These are phyloP conservation scores for Withania somnifera DNA, from an alignment of 305 asterid species.

Conservation along the genomic window DNA sequence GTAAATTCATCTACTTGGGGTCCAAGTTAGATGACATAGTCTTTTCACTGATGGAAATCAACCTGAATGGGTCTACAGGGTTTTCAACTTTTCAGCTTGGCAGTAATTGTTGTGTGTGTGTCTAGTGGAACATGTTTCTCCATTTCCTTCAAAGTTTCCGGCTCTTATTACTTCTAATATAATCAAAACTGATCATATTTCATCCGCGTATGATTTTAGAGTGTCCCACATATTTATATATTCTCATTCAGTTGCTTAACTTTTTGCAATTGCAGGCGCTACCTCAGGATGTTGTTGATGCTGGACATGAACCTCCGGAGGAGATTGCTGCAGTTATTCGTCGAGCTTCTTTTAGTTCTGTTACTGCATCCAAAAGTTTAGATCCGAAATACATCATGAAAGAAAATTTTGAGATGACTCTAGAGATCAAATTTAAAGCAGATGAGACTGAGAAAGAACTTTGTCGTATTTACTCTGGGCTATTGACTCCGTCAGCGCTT, in stretches of 20 bases:
- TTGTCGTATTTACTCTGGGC: conserved; percentile 19
- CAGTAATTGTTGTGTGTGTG: background rate
- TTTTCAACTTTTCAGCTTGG: background rate
- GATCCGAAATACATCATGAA: conserved; percentile 40
- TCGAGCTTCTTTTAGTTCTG: conserved; percentile 28
- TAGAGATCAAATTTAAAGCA: conserved; percentile 13
- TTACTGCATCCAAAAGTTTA: conserved; percentile 19
- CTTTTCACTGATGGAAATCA: background rate
- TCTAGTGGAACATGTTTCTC: background rate
- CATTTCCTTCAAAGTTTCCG: background rate
- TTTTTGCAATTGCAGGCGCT: conserved; percentile 24
- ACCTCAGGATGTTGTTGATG: conserved; percentile 28
- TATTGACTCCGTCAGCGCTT: conserved; percentile 15
- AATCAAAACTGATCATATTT: background rate
- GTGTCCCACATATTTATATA: background rate
- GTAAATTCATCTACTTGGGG: background rate
- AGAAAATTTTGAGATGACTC: conserved; percentile 27
- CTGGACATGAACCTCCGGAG: conserved; percentile 42
- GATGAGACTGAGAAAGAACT: background rate
- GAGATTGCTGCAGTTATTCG: conserved; percentile 50
- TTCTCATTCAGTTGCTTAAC: background rate
- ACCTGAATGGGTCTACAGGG: background rate
- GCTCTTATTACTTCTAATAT: background rate
- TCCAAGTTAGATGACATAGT: background rate
- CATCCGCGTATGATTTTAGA: background rate